Base-by-base conservation (phyloP, 2,329 filamentous ascomycete species). In the Paecilomyces formosus region DNA sequence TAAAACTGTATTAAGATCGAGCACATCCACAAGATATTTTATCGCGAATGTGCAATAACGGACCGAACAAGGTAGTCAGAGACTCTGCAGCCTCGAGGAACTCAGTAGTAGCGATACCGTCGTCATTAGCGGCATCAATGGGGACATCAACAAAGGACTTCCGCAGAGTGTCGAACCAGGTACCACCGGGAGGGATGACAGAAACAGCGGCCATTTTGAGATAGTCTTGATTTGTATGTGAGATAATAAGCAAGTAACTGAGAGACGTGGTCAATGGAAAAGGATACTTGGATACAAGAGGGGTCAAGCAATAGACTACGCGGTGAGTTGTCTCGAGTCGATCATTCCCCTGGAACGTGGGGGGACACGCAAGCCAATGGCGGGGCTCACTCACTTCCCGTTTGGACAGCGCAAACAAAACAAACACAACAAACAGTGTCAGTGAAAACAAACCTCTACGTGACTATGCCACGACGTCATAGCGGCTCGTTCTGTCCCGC, bases 11-110 rank as follows among this genome's bases (percentile, higher is more conserved):
- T 21, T 30, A 50, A 30, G 45, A 39, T 39, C 53, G 33, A 15
- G 30, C 15, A 56, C 21, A 31, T 7, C 7, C 18, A 24, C 2
- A 12, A 18, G 3, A 45, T n/a, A 45, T 8, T 15, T 2, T 21
- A 45, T 39, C n/a, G 11, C 6, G 24, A 26, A 26, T 22, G 9
- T 12, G 24, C 5, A 45, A 45, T 9, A 31, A 65, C 76, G 28
- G 75, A 94, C 91, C 90, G 71, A 97, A 97, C 62, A 99, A 85
- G 62, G 86, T 89, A 56, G 88, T 89, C 74, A 97, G 78, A 58
- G 89, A 87, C 82, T 97, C 92, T 56, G 91, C 85, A 59, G 94
- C 94, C 65, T 96, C 89, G 63, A 97, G 88, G 77, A 97, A 99
- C 74, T 95, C 86, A 59, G 84, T 84, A 53, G 94, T 97, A 57